These are phyloP conservation scores for Volutella citrinella DNA, from an alignment of 2,329 filamentous ascomycete species.

Conservation along the genomic window DNA sequence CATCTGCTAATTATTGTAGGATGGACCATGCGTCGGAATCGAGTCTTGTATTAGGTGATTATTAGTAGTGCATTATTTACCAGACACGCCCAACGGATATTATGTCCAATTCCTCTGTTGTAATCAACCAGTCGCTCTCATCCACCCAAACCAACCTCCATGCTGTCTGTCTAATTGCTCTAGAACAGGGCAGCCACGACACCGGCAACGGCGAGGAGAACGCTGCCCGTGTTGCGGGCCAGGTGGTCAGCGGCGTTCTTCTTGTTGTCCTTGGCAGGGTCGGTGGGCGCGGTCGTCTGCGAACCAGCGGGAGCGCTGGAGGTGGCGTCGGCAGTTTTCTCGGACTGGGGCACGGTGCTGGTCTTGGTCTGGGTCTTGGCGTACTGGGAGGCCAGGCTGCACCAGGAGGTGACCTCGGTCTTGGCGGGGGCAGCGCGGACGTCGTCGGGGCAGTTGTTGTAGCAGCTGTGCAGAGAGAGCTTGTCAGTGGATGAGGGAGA, in stretches of 20 bases:
- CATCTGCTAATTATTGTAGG: no score
- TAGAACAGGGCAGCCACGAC: slow-evolving; percentile 37
- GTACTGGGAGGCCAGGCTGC: slow-evolving; percentile 44
- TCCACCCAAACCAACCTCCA: no score
- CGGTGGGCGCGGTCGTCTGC: slow-evolving; percentile 14
- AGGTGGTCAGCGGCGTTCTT: slow-evolving; percentile 25
- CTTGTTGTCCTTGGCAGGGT: slow-evolving; percentile 20
- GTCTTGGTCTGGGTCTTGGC: slow-evolving; percentile 27
- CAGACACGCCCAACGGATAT: no score
- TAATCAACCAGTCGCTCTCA: slow-evolving; percentile 5
- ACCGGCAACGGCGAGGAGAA: slow-evolving; percentile 36
- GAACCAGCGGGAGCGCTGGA: slow-evolving; percentile 16
- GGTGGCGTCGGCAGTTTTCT: slow-evolving; percentile 18
- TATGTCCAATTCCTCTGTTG: no score
- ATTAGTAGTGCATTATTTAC: no score
- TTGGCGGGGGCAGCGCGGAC: slow-evolving; percentile 30
- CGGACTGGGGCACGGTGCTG: slow-evolving; percentile 18
- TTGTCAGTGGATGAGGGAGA: not conserved
- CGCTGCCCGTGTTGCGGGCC: slow-evolving; percentile 30
- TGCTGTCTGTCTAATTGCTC: no score
- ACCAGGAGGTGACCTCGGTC: slow-evolving; percentile 41
- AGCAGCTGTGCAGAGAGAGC: slow-evolving; percentile 39
- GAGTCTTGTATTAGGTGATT: no score
- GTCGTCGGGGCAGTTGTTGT: slow-evolving; percentile 56
- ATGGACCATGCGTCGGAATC: no score